These are phyloP conservation scores for Acmispon strigosus DNA, from an alignment of 306 rosid genomes.

Conservation along the genomic window DNA sequence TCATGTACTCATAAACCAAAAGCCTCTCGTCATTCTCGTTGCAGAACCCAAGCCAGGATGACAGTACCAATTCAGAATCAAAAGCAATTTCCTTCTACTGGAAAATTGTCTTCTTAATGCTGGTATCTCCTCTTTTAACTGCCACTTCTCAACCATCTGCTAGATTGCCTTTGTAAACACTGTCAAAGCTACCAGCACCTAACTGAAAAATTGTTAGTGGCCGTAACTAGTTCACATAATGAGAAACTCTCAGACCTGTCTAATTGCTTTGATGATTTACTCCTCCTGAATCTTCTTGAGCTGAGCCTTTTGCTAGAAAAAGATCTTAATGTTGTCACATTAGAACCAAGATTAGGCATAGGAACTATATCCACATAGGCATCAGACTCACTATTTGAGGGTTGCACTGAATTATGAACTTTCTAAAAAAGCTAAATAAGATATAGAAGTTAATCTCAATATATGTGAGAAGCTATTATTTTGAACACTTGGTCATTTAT, in stretches of 20 bases:
- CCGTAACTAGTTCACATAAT: constrained; percentile 23
- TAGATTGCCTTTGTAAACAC: constrained; percentile 37
- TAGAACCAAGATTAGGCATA: constrained; percentile 3
- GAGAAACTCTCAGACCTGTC: constrained; percentile 32
- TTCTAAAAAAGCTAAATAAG: too few species aligned
- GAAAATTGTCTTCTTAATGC: constrained; percentile 22
- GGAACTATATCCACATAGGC: constrained; percentile 17
- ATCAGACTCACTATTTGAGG: constrained; percentile 24
- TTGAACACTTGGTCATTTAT: too few species aligned
- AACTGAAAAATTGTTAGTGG: constrained; percentile 29
- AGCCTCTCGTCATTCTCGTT: constrained; percentile 41
- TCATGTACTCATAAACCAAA: constrained; percentile 41
- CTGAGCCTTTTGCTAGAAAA: constrained; percentile 25
- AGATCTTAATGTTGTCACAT: constrained; percentile 21
- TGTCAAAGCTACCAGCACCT: constrained; percentile 44
- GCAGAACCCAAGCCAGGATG: constrained; percentile 46
- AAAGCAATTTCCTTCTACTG: constrained; percentile 44
- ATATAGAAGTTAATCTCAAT: too few species aligned
- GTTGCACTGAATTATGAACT: constrained; percentile 23
- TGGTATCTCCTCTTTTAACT: constrained; percentile 40
- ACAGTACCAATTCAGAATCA: constrained; percentile 36
- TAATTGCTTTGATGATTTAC: constrained; percentile 29
- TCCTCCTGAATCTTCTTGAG: constrained; percentile 27
- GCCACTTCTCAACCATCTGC: constrained; percentile 40
- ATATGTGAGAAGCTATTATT: too few species aligned